These are phyloP conservation scores for Talaromyces nanjingensis DNA, from an alignment of 495 filamentous ascomycete species.

Conservation along the genomic window DNA sequence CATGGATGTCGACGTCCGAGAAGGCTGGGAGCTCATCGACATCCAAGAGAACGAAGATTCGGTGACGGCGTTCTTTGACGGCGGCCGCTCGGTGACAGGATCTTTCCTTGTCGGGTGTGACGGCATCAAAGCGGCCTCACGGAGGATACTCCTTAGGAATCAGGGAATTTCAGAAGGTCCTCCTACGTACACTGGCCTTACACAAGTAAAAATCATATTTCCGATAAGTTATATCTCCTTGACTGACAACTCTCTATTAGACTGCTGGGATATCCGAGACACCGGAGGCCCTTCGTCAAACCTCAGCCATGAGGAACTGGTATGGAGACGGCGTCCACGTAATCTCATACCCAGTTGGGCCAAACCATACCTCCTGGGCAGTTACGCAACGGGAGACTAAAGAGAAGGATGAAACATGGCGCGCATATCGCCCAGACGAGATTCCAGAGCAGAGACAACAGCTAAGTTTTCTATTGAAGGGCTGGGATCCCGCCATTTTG, in stretches of 20 bases:
- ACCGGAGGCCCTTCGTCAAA: slow-evolving; percentile 3
- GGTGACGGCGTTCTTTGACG: slow-evolving; percentile 13
- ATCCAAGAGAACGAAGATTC: slow-evolving; percentile 11
- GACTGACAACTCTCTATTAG: neutral
- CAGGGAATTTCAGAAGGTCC: neutral
- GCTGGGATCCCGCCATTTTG: slow-evolving; percentile 11
- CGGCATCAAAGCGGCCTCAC: slow-evolving; percentile 15
- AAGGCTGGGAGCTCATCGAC: slow-evolving; percentile 13
- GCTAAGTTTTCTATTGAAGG: slow-evolving; percentile 7
- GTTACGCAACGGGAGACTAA: slow-evolving; percentile 13
- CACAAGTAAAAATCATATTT: too few relatives aligned
- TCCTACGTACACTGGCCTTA: too few relatives aligned
- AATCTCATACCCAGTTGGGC: slow-evolving; percentile 16
- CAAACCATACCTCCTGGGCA: slow-evolving; percentile 15
- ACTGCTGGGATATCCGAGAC: slow-evolving; percentile 11
- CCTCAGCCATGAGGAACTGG: slow-evolving; percentile 13
- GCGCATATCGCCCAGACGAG: neutral
- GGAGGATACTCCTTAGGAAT: slow-evolving; percentile 7
- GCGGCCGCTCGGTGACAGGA: slow-evolving; percentile 9
- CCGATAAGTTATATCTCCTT: too few relatives aligned
- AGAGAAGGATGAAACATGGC: slow-evolving; percentile 15
- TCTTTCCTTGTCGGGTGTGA: slow-evolving; percentile 19
- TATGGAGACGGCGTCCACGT: slow-evolving; percentile 17
- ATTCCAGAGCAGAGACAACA: neutral
- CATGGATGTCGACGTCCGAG: slow-evolving; percentile 8